A percentile compares a stretch with the other conserved stretches of the same genome.
These are phyloP conservation scores for Nothophoma quercina DNA, from an alignment of 2,329 filamentous ascomycete species.

Conservation along the genomic window DNA sequence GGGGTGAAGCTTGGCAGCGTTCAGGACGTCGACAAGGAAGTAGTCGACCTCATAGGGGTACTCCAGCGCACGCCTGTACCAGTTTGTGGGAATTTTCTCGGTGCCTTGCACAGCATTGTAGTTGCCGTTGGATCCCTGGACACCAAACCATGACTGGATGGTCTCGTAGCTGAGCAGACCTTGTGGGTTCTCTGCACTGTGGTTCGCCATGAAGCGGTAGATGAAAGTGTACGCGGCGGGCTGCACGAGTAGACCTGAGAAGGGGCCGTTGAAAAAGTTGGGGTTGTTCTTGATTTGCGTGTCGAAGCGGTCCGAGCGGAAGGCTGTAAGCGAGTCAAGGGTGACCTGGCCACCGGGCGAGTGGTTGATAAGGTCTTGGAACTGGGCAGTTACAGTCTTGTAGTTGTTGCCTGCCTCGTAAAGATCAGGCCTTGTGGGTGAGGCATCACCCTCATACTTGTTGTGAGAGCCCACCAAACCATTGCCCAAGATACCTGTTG, in stretches of 20 bases:
- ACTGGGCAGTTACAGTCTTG: conserved; percentile 28
- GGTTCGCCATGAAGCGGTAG: conserved; percentile 38
- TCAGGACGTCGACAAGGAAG: conserved; percentile 29
- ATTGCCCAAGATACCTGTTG: conserved; percentile 28
- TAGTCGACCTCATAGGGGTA: conserved; percentile 32
- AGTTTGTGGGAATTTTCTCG: conserved; percentile 32
- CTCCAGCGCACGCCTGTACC: conserved; percentile 32
- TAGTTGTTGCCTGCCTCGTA: conserved; percentile 35
- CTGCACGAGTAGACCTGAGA: conserved; percentile 33
- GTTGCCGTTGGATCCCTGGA: conserved; percentile 22
- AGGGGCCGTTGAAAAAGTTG: conserved; percentile 34
- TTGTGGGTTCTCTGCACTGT: conserved; percentile 26
- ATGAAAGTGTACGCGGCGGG: conserved; percentile 38
- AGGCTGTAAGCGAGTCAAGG: conserved; percentile 28
- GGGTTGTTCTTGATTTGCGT: conserved; percentile 28
- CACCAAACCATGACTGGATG: conserved; percentile 35
- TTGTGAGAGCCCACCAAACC: conserved; percentile 32
- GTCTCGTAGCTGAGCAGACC: conserved; percentile 25
- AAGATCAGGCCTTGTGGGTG: conserved; percentile 31
- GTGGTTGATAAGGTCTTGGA: conserved; percentile 30
- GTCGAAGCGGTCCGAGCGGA: conserved; percentile 31
- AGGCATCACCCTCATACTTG: conserved; percentile 35
- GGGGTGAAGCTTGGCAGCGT: conserved; percentile 29
- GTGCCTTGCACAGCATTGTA: conserved; percentile 28
- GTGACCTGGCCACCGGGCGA: conserved; percentile 32